phyloP scores from a whole-genome alignment of 805 yeast genomes.

The Starmerella bombi region DNA sequence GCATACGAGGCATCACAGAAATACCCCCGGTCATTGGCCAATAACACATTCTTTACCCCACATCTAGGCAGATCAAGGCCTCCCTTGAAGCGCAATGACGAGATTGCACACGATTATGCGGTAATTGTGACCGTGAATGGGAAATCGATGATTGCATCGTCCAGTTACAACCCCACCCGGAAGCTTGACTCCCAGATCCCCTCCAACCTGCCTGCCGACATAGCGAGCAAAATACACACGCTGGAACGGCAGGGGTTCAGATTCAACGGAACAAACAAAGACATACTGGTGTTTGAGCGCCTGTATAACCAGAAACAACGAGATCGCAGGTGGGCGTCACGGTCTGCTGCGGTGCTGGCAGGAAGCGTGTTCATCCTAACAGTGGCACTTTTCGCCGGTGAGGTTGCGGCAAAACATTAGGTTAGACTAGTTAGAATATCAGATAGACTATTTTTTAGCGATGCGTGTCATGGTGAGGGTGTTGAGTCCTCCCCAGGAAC shows the following conservation, averaged over 20 bases:
- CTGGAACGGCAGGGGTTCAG: conserved; percentile 40
- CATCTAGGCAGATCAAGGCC: conserved; percentile 13
- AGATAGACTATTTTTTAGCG: no score
- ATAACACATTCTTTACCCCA: conserved; percentile 38
- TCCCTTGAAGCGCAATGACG: background rate
- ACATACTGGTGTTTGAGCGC: conserved; percentile 31
- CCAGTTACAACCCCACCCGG: conserved; percentile 6
- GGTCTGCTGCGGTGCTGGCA: conserved; percentile 2
- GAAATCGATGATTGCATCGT: background rate
- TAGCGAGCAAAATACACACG: conserved; percentile 28
- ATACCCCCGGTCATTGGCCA: conserved; percentile 28
- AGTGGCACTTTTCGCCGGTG: conserved; percentile 11
- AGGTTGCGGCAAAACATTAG: no score
- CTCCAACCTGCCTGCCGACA: conserved; percentile 7
- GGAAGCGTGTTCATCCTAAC: conserved; percentile 12
- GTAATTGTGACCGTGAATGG: conserved; percentile 8
- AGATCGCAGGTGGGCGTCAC: conserved; percentile 5
- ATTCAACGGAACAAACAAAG: conserved; percentile 35
- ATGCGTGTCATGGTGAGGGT: conserved; percentile 11
- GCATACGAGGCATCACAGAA: conserved; percentile 1
- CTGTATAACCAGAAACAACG: conserved; percentile 6
- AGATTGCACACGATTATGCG: conserved; percentile 10
- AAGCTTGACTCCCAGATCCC: background rate
- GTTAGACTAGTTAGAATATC: no score
- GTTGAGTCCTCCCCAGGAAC: conserved; percentile 54